Base-by-base conservation (phyloP, 2,329 filamentous ascomycete genomes). In the Scolecobasidium constrictum region DNA sequence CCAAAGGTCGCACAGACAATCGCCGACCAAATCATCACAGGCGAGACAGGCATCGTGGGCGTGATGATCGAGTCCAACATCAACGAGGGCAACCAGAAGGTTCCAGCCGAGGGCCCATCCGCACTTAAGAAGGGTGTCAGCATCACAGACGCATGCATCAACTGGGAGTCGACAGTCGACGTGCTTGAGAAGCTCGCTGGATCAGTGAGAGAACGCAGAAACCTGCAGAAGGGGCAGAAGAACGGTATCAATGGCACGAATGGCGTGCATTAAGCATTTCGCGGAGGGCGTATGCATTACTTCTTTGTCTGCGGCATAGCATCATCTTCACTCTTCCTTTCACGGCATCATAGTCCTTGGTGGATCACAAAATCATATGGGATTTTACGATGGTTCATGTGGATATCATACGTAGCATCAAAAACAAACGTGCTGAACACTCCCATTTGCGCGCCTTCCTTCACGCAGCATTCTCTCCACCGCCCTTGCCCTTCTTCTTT, bases 41-140 rank as follows among this genome's bases (percentile, higher is more conserved):
- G 90, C 46, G 86, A 98, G 69, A 81, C 77, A 46, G 81, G 78
- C 50, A 94, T 98, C 55, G 77, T 96, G 50, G 92, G 88, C 60
- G 86, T 96, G 58, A 98, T 98, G 90, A 94, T 98, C 54, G 90
- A 98, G 71, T 94, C 86, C 58, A 90, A 96, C 67, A 90, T 96
- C 72, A 79, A 90, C 63, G 92, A 94, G 67, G 80, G 77, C 55
- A 65, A 63, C 56, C 67, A 71, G 51, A 94, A 94, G 70, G 85
- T 94, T 1, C 86, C 87, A 1, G 63, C 79, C 1, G 86, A 93
- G 63, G 90, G 88, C 6, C 83, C 83, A 5, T 62, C 77, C 1
- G 83, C 65, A 5, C 72, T 95, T 40, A 85, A 87, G 71, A 86
- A 85, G 66, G 88, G 88, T 52, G 83, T 95, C 56, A 90, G 83